These are phyloP conservation scores for Saccharomycopsis fibuligera DNA, from an alignment of 805 yeast species.

Conservation along the genomic window DNA sequence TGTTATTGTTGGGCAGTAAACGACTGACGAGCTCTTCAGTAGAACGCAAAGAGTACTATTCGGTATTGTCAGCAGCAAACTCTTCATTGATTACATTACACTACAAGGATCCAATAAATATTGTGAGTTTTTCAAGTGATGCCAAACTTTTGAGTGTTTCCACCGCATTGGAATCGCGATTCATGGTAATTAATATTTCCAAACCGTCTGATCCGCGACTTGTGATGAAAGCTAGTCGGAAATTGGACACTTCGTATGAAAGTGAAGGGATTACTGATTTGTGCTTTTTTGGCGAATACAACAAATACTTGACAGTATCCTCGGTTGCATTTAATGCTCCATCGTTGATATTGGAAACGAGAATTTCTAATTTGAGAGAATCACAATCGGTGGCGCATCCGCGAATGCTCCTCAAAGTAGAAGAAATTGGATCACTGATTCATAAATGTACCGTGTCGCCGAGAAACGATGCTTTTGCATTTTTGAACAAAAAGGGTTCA, in stretches of 20 bases:
- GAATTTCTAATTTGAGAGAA: slow-evolving; percentile 40
- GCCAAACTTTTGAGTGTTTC: slow-evolving; percentile 34
- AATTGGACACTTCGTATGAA: slow-evolving; percentile 60
- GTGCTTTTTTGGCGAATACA: slow-evolving; percentile 62
- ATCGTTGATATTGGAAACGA: slow-evolving; percentile 62
- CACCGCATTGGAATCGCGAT: slow-evolving; percentile 71
- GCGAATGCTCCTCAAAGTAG: slow-evolving; percentile 52
- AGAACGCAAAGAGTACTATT: neutral
- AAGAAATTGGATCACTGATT: slow-evolving; percentile 75
- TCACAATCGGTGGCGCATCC: slow-evolving; percentile 45
- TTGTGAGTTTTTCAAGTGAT: slow-evolving; percentile 65
- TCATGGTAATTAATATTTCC: slow-evolving; percentile 63
- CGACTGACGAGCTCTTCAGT: no score
- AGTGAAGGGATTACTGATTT: slow-evolving; percentile 87
- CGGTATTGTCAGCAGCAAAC: neutral
- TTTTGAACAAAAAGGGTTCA: slow-evolving; percentile 70
- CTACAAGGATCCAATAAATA: slow-evolving; percentile 76
- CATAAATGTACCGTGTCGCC: slow-evolving; percentile 76
- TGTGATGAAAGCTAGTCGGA: slow-evolving; percentile 60
- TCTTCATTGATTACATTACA: slow-evolving; percentile 67
- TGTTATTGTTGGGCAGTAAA: neutral
- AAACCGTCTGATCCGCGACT: slow-evolving; percentile 59
- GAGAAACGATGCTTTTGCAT: slow-evolving; percentile 79
- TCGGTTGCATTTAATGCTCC: slow-evolving; percentile 59
- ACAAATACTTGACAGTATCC: slow-evolving; percentile 46